phyloP scores from a whole-genome alignment of 1,284 basidiomycete genomes.

The Violaceomyces palustris region DNA sequence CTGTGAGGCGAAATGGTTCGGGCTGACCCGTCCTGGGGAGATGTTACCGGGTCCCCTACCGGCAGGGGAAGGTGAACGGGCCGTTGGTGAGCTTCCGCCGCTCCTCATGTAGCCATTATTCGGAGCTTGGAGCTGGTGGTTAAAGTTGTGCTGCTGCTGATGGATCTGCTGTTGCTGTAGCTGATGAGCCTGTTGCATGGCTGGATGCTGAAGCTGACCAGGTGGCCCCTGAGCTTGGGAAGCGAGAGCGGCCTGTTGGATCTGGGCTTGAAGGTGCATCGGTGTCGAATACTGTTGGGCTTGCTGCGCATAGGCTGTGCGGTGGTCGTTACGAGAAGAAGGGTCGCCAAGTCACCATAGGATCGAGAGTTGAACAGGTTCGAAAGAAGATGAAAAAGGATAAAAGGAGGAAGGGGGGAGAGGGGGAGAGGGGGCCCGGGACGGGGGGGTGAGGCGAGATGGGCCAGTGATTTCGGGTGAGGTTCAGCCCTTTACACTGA shows the following conservation, averaged over 20 bases:
- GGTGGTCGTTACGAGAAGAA: background rate
- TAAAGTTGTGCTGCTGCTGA: slow-evolving; percentile 9
- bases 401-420: background rate
- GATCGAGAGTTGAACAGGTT: too few relatives aligned
- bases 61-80: slow-evolving; percentile 25
- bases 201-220: slow-evolving; percentile 45
- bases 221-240: slow-evolving; percentile 44
- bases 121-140: slow-evolving; percentile 20
- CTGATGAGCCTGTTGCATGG: slow-evolving; percentile 41
- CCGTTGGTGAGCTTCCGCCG: too few relatives aligned
- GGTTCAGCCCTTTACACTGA: too few relatives aligned
- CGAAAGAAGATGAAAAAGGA: background rate
- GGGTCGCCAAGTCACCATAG: background rate
- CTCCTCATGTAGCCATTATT: slow-evolving; percentile 13
- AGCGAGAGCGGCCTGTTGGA: slow-evolving; percentile 42
- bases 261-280: slow-evolving; percentile 40
- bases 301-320: slow-evolving; percentile 37
- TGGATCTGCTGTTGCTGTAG: slow-evolving; percentile 45
- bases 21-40: slow-evolving; percentile 2
- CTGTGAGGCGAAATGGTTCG: slow-evolving; percentile 3
- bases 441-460: too few relatives aligned
- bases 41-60: slow-evolving; percentile 15
- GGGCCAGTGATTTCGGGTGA: too few relatives aligned
- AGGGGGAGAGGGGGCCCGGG: too few relatives aligned
- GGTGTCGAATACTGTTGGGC: slow-evolving; percentile 22